Conservation (phyloP, 192 early-diverging fungal species). For the Phlyctochytrium bullatum region DNA sequence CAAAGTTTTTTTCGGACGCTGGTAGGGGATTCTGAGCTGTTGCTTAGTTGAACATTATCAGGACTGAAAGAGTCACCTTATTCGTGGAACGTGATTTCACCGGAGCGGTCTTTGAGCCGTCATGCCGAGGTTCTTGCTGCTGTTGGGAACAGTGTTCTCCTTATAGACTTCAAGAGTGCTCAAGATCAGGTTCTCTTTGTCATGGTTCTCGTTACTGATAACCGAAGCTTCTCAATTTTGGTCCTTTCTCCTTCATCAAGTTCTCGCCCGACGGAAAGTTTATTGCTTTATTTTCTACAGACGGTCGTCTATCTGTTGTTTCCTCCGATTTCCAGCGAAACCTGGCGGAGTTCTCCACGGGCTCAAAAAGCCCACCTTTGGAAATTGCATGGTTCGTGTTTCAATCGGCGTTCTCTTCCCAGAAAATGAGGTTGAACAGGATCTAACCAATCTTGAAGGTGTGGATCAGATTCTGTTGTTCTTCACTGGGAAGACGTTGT, state of each 20-base stretch:
- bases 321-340: constrained; percentile 94
- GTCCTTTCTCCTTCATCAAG: constrained; percentile 84
- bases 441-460: constrained; percentile 55
- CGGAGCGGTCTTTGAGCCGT: constrained; percentile 78
- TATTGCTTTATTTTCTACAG: constrained; percentile 76
- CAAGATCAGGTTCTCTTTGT: constrained; percentile 76
- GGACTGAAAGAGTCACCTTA: constrained; percentile 67
- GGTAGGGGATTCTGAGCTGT: constrained; percentile 27
- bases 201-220: constrained; percentile 1
- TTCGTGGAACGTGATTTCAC: constrained; percentile 88
- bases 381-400: constrained; percentile 73
- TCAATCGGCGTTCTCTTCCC: not conserved
- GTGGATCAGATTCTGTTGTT: constrained; percentile 92
- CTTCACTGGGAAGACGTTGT: constrained; percentile 80
- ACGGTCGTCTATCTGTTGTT: constrained; percentile 84
- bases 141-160: constrained; percentile 71
- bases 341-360: constrained; percentile 77
- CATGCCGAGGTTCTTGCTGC: constrained; percentile 89
- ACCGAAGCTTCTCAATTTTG: constrained; percentile 71
- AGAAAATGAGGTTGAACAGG: not conserved
- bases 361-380: constrained; percentile 61
- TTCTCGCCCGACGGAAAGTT: constrained; percentile 95
- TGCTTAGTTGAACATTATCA: constrained; percentile 1
- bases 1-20: constrained; percentile 69
- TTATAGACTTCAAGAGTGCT: constrained; percentile 72